Base-by-base conservation (phyloP, 73 alveolate genomes). In the Effrenium voratum region DNA sequence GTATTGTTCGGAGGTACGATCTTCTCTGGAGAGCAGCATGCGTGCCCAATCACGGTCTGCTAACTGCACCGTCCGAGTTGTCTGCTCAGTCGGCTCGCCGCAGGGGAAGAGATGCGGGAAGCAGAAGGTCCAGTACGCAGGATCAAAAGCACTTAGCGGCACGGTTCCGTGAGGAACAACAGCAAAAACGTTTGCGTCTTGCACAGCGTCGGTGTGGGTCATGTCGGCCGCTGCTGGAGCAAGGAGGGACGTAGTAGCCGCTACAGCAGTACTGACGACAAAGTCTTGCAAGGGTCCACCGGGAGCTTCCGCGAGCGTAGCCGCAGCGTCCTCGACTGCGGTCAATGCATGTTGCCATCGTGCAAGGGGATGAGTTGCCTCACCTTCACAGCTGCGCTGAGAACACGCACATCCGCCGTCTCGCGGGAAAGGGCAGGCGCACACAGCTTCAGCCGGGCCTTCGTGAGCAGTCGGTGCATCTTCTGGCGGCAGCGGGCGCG, bases 81-180 rank as follows among this genome's bases (percentile, higher is more conserved):
- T 46, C 41, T 46, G 70, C 2, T 49, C 68, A 2, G 45, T 70
- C 30, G 70, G 70, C 40, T 46, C 72, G 1, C 91, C 91, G 44
- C 24, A 80, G 6, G 91, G 91, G 57, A 80, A 80, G 44, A 80
- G 91, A 30, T 46, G 70, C 15, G 91, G 91, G 32, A 46, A 47
- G 70, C 91, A 80, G 32, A 45, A 26, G 22, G 36, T 26, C 55
- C 45, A 80, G 46, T 80, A 80, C 2, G 63, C 44, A 13, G 50
- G n/a, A 47, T 44, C 66, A n/a, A 45, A 80, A 30, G 72, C 3
- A 1, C 45, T 26, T 28, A 80, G 30, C 2, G 91, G 72, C 24
- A 1, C 47, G n/a, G 30, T 46, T 1, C 91, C 91, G 50, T 80
- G 91, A 44, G 91, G 91, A 8, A 80, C 43, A 13, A 45, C 45